Evolutionary conservation across 805 yeast genomes (phyloP), one percentile per base, ranked within the genome.

Genomic region (Candida awuae): DNA sequence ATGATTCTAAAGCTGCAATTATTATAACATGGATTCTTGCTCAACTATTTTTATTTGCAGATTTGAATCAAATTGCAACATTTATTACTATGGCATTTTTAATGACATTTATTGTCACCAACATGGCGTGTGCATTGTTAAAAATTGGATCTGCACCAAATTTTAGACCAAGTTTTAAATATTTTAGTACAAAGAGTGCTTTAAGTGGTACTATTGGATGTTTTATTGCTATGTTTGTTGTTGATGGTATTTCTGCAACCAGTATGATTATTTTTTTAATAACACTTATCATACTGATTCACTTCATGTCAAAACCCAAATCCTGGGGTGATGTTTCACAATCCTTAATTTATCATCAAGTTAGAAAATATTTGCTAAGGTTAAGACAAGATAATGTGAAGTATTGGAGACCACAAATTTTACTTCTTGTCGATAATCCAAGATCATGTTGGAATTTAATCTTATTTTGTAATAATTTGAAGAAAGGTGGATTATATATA

Each of bases 311-410:
- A 9, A 96, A 97, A 2, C 97, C 98, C 6, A 87, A 86, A 55
- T 83, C 88, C 25, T 92, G 96, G 88, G 99, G 99, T 26, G 99
- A 92, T 61, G 97, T 92, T 18, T 88, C 97, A 3, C 98, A 92
- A 60, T 77, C 88, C 30, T 69, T 92, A 44, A 90, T 92, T 35
- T 92, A 92, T 58, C 98, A 92, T 56, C 99, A 92, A 61, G 97
- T 92, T 9, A 68, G 99, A 49, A 92, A 92, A 56, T 92, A 92
- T 54, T 64, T 86, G 32, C 63, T 92, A 43, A 68, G 94, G 38
- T 67, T 90, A 31, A 74, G 86, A 43, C 86, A 86, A 51, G 95
- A 92, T 53, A 94, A 90, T 56, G 96, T 92, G 37, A 92, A 92
- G 61, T 92, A 88, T 57, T 92, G 99, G 98, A 70, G 99, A 50